Conservation (phyloP, 768 basidiomycete genomes). For the Trametes meyenii region DNA sequence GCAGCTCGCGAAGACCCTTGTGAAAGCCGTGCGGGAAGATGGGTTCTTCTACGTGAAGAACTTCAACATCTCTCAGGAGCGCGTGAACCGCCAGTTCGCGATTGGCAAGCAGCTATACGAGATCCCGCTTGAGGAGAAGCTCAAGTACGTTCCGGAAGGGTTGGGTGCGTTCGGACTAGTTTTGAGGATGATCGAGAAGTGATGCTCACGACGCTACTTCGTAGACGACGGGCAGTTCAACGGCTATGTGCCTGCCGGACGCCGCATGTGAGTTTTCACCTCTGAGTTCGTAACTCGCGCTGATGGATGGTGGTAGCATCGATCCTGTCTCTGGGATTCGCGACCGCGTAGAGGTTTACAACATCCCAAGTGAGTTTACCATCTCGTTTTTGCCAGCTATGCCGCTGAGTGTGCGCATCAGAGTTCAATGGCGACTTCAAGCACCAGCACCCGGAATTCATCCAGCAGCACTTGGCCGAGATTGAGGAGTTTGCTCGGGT, state of each 20-base stretch:
- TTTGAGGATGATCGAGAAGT: no score
- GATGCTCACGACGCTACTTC: not conserved
- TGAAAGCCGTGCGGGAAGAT: constrained; percentile 49
- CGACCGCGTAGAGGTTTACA: constrained; percentile 52
- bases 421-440: constrained; percentile 49
- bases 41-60: constrained; percentile 57
- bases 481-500: constrained; percentile 49
- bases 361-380: constrained; percentile 45
- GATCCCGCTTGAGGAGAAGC: constrained; percentile 52
- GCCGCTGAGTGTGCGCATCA: constrained; percentile 12
- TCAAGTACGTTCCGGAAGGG: constrained; percentile 44
- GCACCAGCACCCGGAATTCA: constrained; percentile 44
- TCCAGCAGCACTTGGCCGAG: constrained; percentile 44
- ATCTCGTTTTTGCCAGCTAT: not conserved
- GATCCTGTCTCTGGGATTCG: constrained; percentile 41
- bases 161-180: constrained; percentile 28
- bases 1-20: constrained; percentile 44
- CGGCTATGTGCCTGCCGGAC: constrained; percentile 51
- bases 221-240: constrained; percentile 48
- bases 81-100: constrained; percentile 50
- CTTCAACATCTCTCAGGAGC: constrained; percentile 51
- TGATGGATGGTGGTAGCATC: constrained; percentile 16
- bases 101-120: constrained; percentile 53
- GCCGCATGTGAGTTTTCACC: constrained; percentile 37
- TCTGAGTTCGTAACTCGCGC: not conserved